Evolutionary conservation across 2,329 filamentous ascomycete genomes (phyloP).

Genomic region (Colletotrichum tamarilloi): DNA sequence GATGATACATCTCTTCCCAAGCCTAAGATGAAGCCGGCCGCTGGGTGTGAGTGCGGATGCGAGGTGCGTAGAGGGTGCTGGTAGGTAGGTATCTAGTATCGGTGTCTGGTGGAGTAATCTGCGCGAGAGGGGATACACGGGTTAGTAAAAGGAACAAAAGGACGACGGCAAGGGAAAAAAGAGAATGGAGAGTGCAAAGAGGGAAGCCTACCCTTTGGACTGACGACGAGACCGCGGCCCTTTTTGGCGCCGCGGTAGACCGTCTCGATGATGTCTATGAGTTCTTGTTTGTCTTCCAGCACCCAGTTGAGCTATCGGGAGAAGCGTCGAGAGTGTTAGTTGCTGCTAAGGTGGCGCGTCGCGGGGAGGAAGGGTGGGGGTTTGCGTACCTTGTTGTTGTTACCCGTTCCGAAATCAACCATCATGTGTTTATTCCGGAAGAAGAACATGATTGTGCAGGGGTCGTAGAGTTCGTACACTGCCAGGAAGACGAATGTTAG

Average conservation of each 20-base stretch:
- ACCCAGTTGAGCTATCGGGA: constrained; percentile 69
- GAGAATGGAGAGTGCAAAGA: not conserved
- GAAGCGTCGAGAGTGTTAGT: not conserved
- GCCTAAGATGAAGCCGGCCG: not conserved
- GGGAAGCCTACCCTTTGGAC: constrained; percentile 75
- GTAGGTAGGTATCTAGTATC: constrained; percentile 43
- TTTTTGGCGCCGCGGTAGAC: constrained; percentile 99
- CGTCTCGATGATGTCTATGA: constrained; percentile 98
- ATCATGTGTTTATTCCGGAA: constrained; percentile 99
- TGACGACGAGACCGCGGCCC: constrained; percentile 94
- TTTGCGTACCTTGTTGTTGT: constrained; percentile 91
- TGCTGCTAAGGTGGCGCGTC: not conserved
- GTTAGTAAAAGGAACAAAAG: too few species aligned
- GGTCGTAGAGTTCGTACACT: constrained; percentile 77
- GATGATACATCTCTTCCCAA: not conserved
- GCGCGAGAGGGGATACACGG: not conserved
- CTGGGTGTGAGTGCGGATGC: not conserved
- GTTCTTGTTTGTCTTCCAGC: constrained; percentile 95
- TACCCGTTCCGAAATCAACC: constrained; percentile 96
- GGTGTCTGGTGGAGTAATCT: constrained; percentile 50
- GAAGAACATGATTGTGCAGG: constrained; percentile 96
- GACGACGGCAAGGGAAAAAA: not conserved
- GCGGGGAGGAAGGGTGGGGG: constrained; percentile 73
- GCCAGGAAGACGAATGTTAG: not conserved
- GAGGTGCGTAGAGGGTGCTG: not conserved